A percentile compares a stretch with the other conserved stretches of the same genome.
Evolutionary conservation across 768 basidiomycete genomes (phyloP).

Genomic region (Tylopilus cervinicoccineus): DNA sequence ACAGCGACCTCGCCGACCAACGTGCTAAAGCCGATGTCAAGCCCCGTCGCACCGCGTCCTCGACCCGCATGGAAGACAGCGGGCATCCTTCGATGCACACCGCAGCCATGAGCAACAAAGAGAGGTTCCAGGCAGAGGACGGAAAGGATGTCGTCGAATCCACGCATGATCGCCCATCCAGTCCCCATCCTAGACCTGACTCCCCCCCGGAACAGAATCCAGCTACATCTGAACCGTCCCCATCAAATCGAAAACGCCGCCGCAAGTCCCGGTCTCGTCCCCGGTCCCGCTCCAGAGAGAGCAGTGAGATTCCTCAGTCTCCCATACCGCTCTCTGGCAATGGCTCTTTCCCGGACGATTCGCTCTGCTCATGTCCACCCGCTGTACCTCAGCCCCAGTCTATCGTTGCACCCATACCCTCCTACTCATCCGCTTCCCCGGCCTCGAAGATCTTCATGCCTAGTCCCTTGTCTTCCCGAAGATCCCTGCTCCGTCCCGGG

Average conservation of each 20-base stretch:
- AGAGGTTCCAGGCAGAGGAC: slow-evolving; percentile 47
- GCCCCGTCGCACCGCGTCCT: slow-evolving; percentile 85
- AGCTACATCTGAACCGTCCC: slow-evolving; percentile 41
- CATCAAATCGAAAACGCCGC: slow-evolving; percentile 53
- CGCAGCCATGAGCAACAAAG: slow-evolving; percentile 80
- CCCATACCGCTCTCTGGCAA: slow-evolving; percentile 43
- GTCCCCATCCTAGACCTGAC: slow-evolving; percentile 22
- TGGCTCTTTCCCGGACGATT: slow-evolving; percentile 71
- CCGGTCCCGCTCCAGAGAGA: slow-evolving; percentile 64
- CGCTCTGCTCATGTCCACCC: slow-evolving; percentile 29
- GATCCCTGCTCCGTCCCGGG: slow-evolving; percentile 57
- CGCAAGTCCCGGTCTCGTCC: slow-evolving; percentile 66
- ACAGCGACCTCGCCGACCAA: slow-evolving; percentile 54
- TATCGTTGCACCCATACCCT: slow-evolving; percentile 52
- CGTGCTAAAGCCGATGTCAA: slow-evolving; percentile 85
- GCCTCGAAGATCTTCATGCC: slow-evolving; percentile 38
- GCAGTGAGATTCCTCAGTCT: slow-evolving; percentile 52
- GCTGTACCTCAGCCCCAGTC: slow-evolving; percentile 23
- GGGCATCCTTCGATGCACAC: slow-evolving; percentile 82
- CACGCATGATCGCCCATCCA: slow-evolving; percentile 5
- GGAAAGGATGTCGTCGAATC: slow-evolving; percentile 12
- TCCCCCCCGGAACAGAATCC: slow-evolving; percentile 27
- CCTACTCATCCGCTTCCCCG: slow-evolving; percentile 46
- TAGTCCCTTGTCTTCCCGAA: slow-evolving; percentile 50
- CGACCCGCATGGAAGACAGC: slow-evolving; percentile 89